Evolutionary conservation across 1,284 basidiomycete genomes (phyloP), one percentile per base, ranked within the genome.

Genomic region (Rhodotorula sp.): DNA sequence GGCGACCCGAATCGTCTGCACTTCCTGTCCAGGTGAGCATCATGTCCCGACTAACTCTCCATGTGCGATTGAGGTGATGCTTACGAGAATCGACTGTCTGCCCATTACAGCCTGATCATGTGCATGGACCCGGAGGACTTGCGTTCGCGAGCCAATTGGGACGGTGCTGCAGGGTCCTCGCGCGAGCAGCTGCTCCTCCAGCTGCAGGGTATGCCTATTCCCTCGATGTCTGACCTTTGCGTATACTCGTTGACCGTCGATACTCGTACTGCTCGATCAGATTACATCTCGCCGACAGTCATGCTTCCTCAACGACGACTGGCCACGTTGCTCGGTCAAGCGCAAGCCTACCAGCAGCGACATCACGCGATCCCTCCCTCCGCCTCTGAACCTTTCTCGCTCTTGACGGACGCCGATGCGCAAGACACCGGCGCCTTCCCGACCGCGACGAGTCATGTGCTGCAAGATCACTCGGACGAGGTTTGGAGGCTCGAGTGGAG

Each of bases 401-500:
- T 99, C 56, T 92, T 95, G 78, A 86, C 86, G 63, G 93, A 99
- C 80, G 93, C 97, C 81, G 87, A 89, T 74, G 87, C 89, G 78
- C 57, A 58, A n/a, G 86, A 87, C 58, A 75, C 76, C 15, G 29
- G 43, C 12, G 86, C 87, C 54, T 98, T 99, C 83, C 96, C 96
- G 18, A 87, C 87, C 46, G 84, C 90, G 43, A 93, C 91, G 14
- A 93, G 92, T 3, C 89, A 90, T 34, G 89, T 94, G 56, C 84
- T 98, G 61, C 86, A 89, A 56, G 91, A 90, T 47, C 96, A 99
- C 81, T 86, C 85, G 20, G 92, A 97, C 79, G 93, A 99, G 81
- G 93, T 99, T 20, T 99, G 96, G 95, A 89, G 91, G 78, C 83
- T 98, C 72, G 90, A 90, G 80, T 99, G 95, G 92, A 97, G 93